These are phyloP conservation scores for Aspergillus bertholletiae DNA, from an alignment of 495 filamentous ascomycete genomes.

Conservation along the genomic window DNA sequence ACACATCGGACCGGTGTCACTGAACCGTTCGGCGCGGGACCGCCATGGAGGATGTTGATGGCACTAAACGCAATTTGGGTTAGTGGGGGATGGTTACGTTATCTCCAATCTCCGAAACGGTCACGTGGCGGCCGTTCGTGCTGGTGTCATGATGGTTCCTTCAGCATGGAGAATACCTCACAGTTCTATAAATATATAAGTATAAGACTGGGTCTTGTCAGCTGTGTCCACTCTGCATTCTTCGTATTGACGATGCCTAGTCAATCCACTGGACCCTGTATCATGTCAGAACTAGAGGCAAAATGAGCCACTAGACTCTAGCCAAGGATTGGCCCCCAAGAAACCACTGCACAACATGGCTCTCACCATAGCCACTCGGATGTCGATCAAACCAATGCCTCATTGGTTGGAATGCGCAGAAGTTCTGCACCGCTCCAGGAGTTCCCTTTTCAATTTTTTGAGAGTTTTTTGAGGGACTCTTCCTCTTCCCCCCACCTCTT, in stretches of 20 bases:
- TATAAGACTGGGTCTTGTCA: no score
- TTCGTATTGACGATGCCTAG: neutral
- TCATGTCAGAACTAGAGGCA: neutral
- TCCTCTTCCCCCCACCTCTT: no score
- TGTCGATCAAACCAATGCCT: neutral
- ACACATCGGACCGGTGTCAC: no score
- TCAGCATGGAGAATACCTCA: no score
- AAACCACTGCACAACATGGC: neutral
- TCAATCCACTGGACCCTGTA: no score
- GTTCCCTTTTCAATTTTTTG: no score
- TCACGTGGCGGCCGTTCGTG: neutral
- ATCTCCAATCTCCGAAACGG: neutral
- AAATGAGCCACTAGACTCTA: neutral
- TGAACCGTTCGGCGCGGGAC: no score
- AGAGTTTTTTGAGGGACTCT: no score
- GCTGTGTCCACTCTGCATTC: no score
- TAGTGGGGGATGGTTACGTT: neutral
- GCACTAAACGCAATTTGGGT: neutral
- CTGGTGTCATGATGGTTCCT: neutral
- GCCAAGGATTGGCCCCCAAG: neutral
- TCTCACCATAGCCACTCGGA: neutral
- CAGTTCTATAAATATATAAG: no score
- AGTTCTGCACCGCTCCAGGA: no score
- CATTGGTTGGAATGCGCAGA: neutral
- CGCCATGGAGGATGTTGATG: no score